A percentile compares a stretch with the other conserved stretches of the same genome.
Evolutionary conservation across 1,139 yeast genomes (phyloP).

Genomic region (Protomyces pachydermus): DNA sequence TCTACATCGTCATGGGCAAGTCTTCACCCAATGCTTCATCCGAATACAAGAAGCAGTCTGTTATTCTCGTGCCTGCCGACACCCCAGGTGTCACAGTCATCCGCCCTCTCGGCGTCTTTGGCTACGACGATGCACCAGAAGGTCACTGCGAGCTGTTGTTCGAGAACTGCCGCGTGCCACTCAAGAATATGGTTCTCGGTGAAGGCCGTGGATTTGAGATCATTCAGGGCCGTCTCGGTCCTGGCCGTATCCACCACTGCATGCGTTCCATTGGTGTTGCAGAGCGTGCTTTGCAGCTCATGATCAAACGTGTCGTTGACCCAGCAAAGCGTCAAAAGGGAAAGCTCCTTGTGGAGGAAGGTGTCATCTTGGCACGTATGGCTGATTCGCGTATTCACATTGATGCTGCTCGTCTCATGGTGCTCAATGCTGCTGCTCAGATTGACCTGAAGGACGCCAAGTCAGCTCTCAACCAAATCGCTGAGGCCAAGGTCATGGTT

Average conservation of each 20-base stretch:
- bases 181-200: constrained; percentile 44
- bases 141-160: constrained; percentile 65
- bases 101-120: constrained; percentile 57
- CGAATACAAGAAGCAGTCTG: constrained; percentile 56
- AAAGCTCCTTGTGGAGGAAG: constrained; percentile 51
- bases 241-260: constrained; percentile 71
- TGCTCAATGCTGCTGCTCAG: constrained; percentile 61
- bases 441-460: constrained; percentile 57
- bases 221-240: constrained; percentile 66
- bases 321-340: constrained; percentile 54
- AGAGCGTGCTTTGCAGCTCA: constrained; percentile 53
- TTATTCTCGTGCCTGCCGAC: constrained; percentile 54
- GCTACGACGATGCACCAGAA: constrained; percentile 70
- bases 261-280: constrained; percentile 67
- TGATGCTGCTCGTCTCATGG: constrained; percentile 55
- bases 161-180: constrained; percentile 50
- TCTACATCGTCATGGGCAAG: constrained; percentile 65
- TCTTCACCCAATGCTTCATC: constrained; percentile 44
- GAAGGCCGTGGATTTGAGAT: constrained; percentile 63
- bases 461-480: constrained; percentile 54
- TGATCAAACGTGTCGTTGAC: constrained; percentile 52
- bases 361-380: constrained; percentile 49
- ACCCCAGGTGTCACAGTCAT: constrained; percentile 52
- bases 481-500: constrained; percentile 65
- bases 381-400: constrained; percentile 59